phyloP scores from a whole-genome alignment of 2,329 filamentous ascomycete genomes.

The Hortaea werneckii region DNA sequence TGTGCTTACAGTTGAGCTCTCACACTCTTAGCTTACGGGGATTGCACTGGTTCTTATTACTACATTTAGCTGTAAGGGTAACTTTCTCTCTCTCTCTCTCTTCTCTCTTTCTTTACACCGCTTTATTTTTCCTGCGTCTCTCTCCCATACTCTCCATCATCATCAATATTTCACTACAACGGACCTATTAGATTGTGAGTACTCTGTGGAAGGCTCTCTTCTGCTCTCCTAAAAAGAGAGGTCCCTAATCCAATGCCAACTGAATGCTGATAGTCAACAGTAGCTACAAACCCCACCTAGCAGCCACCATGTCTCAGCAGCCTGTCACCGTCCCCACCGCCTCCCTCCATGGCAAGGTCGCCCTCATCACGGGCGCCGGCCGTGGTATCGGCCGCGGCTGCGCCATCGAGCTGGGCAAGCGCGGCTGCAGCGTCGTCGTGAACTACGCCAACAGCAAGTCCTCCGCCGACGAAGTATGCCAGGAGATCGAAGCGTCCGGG shows the following conservation, averaged over 20 bases:
- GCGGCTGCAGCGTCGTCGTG: constrained; percentile 54
- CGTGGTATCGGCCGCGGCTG: constrained; percentile 59
- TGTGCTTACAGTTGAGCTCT: neutral
- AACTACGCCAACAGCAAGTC: constrained; percentile 51
- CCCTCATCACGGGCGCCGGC: constrained; percentile 55
- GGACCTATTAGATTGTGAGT: neutral
- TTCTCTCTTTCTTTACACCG: neutral
- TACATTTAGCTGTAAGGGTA: too few species aligned
- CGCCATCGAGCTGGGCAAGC: constrained; percentile 56
- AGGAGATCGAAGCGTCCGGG: constrained; percentile 35
- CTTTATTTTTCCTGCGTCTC: neutral
- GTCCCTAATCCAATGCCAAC: too few species aligned
- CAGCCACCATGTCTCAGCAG: constrained; percentile 17
- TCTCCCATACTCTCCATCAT: neutral
- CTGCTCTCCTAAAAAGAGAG: too few species aligned
- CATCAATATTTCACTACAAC: neutral
- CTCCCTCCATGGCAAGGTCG: constrained; percentile 42
- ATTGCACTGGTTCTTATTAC: too few species aligned
- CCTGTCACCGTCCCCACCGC: constrained; percentile 36
- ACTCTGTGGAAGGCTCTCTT: too few species aligned
- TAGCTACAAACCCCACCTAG: too few species aligned
- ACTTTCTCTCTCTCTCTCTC: too few species aligned
- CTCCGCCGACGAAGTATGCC: constrained; percentile 39
- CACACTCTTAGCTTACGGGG: neutral
- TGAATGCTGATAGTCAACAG: too few species aligned